These are phyloP conservation scores for Aspergillus ostianus DNA, from an alignment of 495 filamentous ascomycete species.

Conservation along the genomic window DNA sequence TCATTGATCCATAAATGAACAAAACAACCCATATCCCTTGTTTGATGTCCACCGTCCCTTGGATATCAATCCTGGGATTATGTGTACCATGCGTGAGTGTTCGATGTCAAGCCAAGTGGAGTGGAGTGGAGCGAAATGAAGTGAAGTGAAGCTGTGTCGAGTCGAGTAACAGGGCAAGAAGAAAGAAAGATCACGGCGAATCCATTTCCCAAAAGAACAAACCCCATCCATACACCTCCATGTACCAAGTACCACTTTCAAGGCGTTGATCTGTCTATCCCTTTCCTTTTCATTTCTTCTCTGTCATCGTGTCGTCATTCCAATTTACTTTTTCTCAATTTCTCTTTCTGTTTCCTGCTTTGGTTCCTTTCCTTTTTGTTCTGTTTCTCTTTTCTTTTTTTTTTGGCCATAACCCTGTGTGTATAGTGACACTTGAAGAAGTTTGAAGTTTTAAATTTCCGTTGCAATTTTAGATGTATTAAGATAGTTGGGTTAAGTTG, in stretches of 20 bases:
- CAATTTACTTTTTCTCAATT: neutral
- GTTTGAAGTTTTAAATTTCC: conserved; percentile 2
- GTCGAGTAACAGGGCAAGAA: neutral
- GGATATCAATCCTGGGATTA: neutral
- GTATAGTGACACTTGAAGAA: conserved; percentile 27
- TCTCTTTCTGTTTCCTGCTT: conserved; percentile 1
- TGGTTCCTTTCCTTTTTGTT: conserved; percentile 9
- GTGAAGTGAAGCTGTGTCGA: neutral
- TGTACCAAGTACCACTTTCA: neutral
- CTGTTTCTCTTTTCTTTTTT: neutral
- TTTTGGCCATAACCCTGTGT: conserved; percentile 13
- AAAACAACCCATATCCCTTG: conserved; percentile 6
- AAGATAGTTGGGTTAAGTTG: too few relatives aligned
- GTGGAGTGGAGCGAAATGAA: too few relatives aligned
- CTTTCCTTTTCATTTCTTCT: neutral
- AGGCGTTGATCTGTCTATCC: neutral
- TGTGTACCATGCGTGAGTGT: neutral
- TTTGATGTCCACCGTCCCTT: neutral
- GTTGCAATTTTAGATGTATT: conserved; percentile 1
- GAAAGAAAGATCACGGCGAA: neutral
- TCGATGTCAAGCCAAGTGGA: neutral
- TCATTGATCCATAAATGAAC: neutral
- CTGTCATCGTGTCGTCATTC: neutral
- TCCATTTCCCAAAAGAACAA: neutral
- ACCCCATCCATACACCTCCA: neutral